A percentile compares a stretch with the other conserved stretches of the same genome.
Conservation (phyloP, 495 filamentous ascomycete genomes). For the Hyaloscypha hepaticicola region DNA sequence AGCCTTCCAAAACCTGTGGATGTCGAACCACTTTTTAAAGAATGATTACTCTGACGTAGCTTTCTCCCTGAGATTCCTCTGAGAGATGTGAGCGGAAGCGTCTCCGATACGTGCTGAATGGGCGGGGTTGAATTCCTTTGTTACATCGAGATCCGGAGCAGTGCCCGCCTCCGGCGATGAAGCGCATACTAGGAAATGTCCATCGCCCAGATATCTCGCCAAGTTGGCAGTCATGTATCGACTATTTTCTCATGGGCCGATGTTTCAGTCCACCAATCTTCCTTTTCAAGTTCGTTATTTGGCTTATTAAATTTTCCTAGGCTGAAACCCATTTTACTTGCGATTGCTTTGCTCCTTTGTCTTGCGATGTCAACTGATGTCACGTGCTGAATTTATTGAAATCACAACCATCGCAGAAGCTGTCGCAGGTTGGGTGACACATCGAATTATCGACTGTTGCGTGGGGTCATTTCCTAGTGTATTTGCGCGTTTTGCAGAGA, state of each 20-base stretch:
- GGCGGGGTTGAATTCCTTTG: background rate
- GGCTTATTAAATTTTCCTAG: too few species aligned
- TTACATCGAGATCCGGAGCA: constrained; percentile 23
- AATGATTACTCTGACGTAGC: background rate
- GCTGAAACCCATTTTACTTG: too few species aligned
- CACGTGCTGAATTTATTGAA: background rate
- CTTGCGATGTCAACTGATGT: too few species aligned
- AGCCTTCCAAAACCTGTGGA: background rate
- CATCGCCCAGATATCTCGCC: background rate
- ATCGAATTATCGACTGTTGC: background rate
- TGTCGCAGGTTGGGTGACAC: background rate
- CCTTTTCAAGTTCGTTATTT: too few species aligned
- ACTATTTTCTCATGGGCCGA: background rate
- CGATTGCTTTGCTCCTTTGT: too few species aligned
- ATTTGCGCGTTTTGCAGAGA: background rate
- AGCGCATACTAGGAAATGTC: background rate
- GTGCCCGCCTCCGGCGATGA: constrained; percentile 17
- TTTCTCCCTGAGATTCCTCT: background rate
- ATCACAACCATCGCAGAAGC: background rate
- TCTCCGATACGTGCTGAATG: constrained; percentile 1
- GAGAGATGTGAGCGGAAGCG: background rate
- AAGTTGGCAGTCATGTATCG: background rate
- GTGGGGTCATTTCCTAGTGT: background rate
- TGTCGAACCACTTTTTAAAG: background rate
- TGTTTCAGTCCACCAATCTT: too few species aligned